Base-by-base conservation (phyloP, 495 filamentous ascomycete species). In the Aspergillus ostianus region DNA sequence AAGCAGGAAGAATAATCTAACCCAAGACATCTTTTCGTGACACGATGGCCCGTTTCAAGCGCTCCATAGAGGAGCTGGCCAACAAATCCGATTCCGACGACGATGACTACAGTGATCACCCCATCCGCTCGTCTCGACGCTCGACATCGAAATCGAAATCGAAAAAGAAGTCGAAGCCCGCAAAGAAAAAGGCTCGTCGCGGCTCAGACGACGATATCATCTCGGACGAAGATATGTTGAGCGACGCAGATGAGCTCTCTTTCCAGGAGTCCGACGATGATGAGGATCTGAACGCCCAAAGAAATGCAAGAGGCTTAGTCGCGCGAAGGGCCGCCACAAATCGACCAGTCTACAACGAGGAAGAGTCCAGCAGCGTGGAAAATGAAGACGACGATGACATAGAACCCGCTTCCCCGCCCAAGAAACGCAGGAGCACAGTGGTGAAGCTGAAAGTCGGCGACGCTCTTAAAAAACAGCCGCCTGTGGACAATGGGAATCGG, bases 1-100 rank as follows among this genome's bases (percentile, higher is more conserved):
- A 46, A 27, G 49, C 26, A 53, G 48, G 36, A 66, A 64, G 64
- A 58, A 60, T 51, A 47, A 53, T 50, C 48, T 47, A 61, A 55
- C 32, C 51, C 60, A 45, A 23, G 27, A 32, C 60, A 32, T 21
- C 50, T 29, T 47, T 7, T 18, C 52, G 10, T 20, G 36, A 51
- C 58, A 83, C 80, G 76, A 81, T 83, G 65, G 71, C 67, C 63
- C 77, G 77, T 55, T 60, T 68, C 51, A 94, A 94, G 74, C 84
- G 91, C 59, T 88, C 87, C 73, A 71, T 88, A 60, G 87, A 90
- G 56, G 84, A 83, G 61, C 83, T 93, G 64, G 90, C 87, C 21
- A 92, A 86, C 75, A 89, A 90, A 67, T 94, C 91, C 48, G 92
- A 96, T 65, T 84, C 91, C 0, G 85, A 91, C 48, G 92, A 96